Conservation (phyloP, 2,329 filamentous ascomycete genomes). For the Aureobasidium subglaciale region DNA sequence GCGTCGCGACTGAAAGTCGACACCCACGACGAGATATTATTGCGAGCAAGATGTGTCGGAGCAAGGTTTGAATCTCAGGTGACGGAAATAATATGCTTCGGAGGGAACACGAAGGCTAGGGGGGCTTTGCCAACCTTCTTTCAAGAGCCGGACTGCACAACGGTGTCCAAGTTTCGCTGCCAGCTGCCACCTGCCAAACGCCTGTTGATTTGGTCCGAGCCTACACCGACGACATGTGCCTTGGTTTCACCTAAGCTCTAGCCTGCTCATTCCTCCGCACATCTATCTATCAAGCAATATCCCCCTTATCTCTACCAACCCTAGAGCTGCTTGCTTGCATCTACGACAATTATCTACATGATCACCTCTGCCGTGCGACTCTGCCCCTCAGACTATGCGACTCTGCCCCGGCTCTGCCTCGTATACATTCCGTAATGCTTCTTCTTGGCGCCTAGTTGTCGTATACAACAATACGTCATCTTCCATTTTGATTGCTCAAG, state of each 20-base stretch:
- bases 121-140: constrained; percentile 3
- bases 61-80: background rate
- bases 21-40: background rate
- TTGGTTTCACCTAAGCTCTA: background rate
- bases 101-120: background rate
- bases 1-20: background rate
- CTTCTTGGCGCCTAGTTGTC: background rate
- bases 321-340: background rate
- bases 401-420: background rate
- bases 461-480: constrained; percentile 2
- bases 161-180: constrained; percentile 4
- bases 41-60: background rate
- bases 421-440: constrained; percentile 6
- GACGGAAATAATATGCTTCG: constrained; percentile 5
- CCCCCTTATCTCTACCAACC: background rate
- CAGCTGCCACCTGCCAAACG: no score
- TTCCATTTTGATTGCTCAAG: background rate
- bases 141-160: background rate
- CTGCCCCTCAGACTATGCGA: background rate
- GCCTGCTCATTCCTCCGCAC: background rate
- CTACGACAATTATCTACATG: background rate
- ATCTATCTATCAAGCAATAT: background rate
- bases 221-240: constrained; percentile 1
- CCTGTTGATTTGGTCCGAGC: constrained; percentile 1
- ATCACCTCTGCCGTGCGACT: background rate